A percentile compares a stretch with the other conserved stretches of the same genome.
phyloP scores from a whole-genome alignment of 208 protist species.

The Leishmania martiniquensis region DNA sequence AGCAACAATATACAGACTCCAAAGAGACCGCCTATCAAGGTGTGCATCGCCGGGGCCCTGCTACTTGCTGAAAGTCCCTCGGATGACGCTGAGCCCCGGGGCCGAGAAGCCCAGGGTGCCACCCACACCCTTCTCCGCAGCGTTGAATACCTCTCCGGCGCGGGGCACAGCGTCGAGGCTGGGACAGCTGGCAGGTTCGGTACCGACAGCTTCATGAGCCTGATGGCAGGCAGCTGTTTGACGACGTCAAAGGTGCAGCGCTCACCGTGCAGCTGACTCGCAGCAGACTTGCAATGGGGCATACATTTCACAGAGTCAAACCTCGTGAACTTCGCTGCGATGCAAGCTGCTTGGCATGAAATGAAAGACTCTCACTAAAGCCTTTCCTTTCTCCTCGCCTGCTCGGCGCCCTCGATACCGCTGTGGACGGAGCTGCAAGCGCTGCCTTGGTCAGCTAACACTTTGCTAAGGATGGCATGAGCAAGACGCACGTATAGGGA shows the following conservation, averaged over 20 bases:
- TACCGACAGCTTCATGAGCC: conserved; percentile 53
- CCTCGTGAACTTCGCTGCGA: conserved; percentile 48
- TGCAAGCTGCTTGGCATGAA: conserved; percentile 58
- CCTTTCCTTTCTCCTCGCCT: conserved; percentile 52
- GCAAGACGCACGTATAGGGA: conserved; percentile 57
- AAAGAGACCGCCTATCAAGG: conserved; percentile 88
- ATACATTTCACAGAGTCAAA: conserved; percentile 57
- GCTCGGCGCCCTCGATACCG: conserved; percentile 57
- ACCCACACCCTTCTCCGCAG: no score
- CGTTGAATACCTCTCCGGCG: no score
- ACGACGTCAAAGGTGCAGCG: conserved; percentile 61
- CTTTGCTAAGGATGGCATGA: conserved; percentile 71
- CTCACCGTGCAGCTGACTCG: conserved; percentile 50
- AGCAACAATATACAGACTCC: conserved; percentile 79
- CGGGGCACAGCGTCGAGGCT: conserved; percentile 51
- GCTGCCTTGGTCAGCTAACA: conserved; percentile 55
- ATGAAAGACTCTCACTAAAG: conserved; percentile 53
- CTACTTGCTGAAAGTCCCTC: no score
- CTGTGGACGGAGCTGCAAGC: conserved; percentile 60
- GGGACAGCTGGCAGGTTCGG: conserved; percentile 46
- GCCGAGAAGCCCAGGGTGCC: conserved; percentile 71
- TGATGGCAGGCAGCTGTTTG: conserved; percentile 62
- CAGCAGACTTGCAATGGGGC: conserved; percentile 49
- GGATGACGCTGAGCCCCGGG: conserved; percentile 77
- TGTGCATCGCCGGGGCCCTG: no score